Evolutionary conservation across 441 rosid species (phyloP).

Genomic region (Kokia cookei): DNA sequence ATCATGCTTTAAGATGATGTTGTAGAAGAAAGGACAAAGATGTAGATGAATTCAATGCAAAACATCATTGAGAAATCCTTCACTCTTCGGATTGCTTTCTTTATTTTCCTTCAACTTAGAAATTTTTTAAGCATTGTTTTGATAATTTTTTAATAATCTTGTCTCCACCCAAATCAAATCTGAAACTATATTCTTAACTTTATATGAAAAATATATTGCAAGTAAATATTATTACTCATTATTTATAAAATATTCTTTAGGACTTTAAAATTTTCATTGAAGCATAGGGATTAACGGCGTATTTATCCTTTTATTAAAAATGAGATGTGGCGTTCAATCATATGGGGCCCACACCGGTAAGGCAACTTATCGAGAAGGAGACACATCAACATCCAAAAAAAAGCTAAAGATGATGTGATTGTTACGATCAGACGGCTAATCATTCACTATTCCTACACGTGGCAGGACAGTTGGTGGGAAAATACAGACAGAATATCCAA

Average conservation of each 20-base stretch:
- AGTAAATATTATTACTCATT: too few relatives aligned
- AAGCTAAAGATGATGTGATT: neutral
- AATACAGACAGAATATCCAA: neutral
- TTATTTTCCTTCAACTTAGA: neutral
- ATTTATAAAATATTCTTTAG: too few relatives aligned
- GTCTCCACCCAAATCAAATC: too few relatives aligned
- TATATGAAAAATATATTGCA: too few relatives aligned
- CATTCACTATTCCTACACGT: neutral
- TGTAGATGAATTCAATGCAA: slow-evolving; percentile 8
- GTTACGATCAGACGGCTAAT: slow-evolving; percentile 13
- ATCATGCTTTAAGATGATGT: too few relatives aligned
- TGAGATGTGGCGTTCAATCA: neutral
- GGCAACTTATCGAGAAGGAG: neutral
- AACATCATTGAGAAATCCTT: slow-evolving; percentile 23
- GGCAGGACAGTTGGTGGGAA: neutral
- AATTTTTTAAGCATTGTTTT: neutral
- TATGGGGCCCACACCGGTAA: neutral
- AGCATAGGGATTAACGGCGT: too few relatives aligned
- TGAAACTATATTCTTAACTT: too few relatives aligned
- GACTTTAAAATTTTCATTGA: too few relatives aligned
- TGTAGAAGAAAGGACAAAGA: too few relatives aligned
- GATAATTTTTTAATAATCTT: neutral
- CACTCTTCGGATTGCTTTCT: neutral
- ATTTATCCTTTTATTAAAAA: too few relatives aligned
- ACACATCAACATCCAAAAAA: neutral